Conservation (phyloP, 139 green algal species). For the Edaphochlamys debaryana region DNA sequence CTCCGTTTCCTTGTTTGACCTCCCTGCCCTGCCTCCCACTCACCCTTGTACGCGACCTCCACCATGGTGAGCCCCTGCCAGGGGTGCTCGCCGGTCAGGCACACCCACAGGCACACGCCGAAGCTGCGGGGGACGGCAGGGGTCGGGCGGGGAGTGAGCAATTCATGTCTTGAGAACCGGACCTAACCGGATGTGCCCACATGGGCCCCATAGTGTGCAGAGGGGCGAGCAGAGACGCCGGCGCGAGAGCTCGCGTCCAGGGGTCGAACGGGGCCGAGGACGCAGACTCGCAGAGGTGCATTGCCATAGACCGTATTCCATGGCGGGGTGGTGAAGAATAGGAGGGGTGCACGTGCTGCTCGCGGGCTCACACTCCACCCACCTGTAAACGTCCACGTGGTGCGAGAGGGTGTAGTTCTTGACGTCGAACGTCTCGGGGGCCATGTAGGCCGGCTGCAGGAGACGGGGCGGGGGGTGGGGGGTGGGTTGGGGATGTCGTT, state of each 20-base stretch:
- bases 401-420: neutral
- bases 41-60: constrained; percentile 24
- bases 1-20: neutral
- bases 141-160: too few species aligned
- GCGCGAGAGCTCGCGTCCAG: too few species aligned
- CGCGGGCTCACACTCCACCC: too few species aligned
- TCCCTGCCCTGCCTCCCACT: neutral
- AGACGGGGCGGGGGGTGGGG: too few species aligned
- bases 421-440: neutral
- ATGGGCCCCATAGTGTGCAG: neutral
- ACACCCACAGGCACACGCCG: constrained; percentile 25
- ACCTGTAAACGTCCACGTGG: neutral
- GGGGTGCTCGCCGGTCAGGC: constrained; percentile 25
- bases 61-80: constrained; percentile 15
- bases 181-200: too few species aligned
- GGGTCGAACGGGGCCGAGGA: too few species aligned
- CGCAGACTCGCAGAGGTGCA: too few species aligned
- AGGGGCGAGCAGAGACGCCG: too few species aligned
- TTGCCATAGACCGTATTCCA: too few species aligned
- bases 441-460: neutral
- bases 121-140: constrained; percentile 16
- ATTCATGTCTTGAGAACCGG: neutral
- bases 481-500: too few species aligned
- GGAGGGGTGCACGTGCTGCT: too few species aligned
- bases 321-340: too few species aligned